Percentiles rank a stretch among this genome's conserved stretches.
These are phyloP conservation scores for Nymphaea colorata DNA, from an alignment of 164 flowering plant genomes.

Conservation along the genomic window DNA sequence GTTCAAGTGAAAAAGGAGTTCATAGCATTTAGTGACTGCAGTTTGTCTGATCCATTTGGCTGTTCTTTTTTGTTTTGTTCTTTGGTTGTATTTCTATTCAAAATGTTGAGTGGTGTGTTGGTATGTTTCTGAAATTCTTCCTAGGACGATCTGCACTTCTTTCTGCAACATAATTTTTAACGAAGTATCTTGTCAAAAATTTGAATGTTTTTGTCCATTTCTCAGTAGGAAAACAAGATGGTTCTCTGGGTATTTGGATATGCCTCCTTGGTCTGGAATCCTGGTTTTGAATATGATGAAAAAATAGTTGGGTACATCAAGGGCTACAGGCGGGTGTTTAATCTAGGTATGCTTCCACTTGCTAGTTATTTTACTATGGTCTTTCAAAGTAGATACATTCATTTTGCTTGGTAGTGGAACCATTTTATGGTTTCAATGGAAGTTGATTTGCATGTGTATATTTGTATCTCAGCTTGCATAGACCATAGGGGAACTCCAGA, in stretches of 20 bases:
- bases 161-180: no score
- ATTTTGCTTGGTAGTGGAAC: neutral
- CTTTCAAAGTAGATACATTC: neutral
- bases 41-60: no score
- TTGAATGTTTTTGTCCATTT: neutral
- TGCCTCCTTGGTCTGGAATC: slow-evolving; percentile 94
- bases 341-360: slow-evolving; percentile 49
- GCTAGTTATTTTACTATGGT: neutral
- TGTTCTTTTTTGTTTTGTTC: no score
- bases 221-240: slow-evolving; percentile 39
- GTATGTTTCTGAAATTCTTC: no score
- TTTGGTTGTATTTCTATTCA: no score
- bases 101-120: no score
- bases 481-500: slow-evolving; percentile 98
- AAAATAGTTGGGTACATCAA: slow-evolving; percentile 77
- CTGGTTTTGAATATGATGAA: slow-evolving; percentile 88
- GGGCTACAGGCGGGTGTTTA: slow-evolving; percentile 78
- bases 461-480: slow-evolving; percentile 67
- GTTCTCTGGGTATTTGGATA: slow-evolving; percentile 97
- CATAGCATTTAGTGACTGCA: no score
- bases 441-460: neutral
- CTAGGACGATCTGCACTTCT: no score
- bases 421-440: neutral
- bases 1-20: no score
- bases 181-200: no score